Conservation (phyloP, 2,329 filamentous ascomycete genomes). For the Fusarium sp. region DNA sequence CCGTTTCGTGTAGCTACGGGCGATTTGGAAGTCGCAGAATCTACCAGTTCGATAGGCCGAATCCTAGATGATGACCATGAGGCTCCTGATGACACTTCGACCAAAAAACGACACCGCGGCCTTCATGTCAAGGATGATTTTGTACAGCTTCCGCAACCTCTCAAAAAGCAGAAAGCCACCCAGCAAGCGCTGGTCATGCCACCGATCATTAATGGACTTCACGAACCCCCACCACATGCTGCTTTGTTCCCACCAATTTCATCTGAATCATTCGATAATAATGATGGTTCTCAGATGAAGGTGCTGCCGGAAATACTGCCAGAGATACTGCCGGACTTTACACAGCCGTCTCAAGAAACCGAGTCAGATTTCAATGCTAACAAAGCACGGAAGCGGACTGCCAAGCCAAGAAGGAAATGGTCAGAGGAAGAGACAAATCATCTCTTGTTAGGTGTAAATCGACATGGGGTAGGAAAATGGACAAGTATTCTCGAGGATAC, state of each 20-base stretch:
- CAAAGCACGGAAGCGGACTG: conserved; percentile 64
- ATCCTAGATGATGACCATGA: conserved; percentile 60
- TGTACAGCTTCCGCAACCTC: conserved; percentile 71
- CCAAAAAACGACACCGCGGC: conserved; percentile 65
- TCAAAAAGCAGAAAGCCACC: conserved; percentile 71
- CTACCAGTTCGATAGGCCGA: conserved; percentile 58
- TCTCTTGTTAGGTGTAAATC: conserved; percentile 68
- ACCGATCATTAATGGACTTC: conserved; percentile 73
- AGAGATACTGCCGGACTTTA: conserved; percentile 56
- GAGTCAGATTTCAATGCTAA: conserved; percentile 44
- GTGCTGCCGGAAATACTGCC: conserved; percentile 53
- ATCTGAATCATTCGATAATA: conserved; percentile 64
- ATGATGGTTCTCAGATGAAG: conserved; percentile 57
- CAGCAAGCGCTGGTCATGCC: conserved; percentile 66
- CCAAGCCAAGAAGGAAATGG: conserved; percentile 71
- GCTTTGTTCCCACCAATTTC: conserved; percentile 73
- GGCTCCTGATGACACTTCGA: conserved; percentile 56
- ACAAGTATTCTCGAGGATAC: conserved; percentile 71
- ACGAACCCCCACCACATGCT: conserved; percentile 69
- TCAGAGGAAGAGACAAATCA: conserved; percentile 73
- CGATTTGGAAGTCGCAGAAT: conserved; percentile 53
- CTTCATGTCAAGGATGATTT: conserved; percentile 68
- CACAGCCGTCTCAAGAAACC: conserved; percentile 49
- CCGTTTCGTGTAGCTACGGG: conserved; percentile 56
- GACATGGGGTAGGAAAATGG: conserved; percentile 74